phyloP scores from a whole-genome alignment of 352 stramenopile species.

The Globisporangium carolinianum region DNA sequence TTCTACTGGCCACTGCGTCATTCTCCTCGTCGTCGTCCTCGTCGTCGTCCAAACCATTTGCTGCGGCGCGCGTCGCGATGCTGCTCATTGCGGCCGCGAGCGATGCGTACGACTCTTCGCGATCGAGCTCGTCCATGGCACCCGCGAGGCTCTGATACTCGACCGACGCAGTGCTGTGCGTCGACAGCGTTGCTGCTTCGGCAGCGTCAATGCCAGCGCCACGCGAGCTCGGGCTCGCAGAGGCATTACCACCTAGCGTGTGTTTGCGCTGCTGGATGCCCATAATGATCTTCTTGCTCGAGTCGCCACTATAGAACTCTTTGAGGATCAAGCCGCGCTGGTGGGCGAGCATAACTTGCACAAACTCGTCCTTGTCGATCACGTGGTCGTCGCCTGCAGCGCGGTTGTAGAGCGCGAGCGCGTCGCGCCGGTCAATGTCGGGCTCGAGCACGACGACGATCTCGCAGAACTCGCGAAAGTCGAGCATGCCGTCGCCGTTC shows the following conservation, averaged over 20 bases:
- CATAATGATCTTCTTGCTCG: conserved; percentile 47
- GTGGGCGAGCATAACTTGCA: conserved; percentile 66
- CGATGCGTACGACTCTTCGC: conserved; percentile 53
- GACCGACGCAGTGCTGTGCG: background rate
- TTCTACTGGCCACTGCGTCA: conserved; percentile 7
- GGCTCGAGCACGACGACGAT: conserved; percentile 58
- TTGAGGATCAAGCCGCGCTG: conserved; percentile 60
- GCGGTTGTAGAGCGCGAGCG: conserved; percentile 50
- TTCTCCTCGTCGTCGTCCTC: conserved; percentile 25
- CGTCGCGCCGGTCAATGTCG: conserved; percentile 54
- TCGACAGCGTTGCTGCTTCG: no score
- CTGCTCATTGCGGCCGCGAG: conserved; percentile 40
- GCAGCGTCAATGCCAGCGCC: background rate
- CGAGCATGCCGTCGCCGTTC: conserved; percentile 62
- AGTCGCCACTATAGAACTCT: conserved; percentile 46
- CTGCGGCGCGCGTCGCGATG: conserved; percentile 6
- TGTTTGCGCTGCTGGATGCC: conserved; percentile 43
- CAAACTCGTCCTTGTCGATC: conserved; percentile 78
- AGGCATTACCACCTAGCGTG: conserved; percentile 16
- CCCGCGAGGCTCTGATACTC: conserved; percentile 21
- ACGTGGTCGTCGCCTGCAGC: conserved; percentile 63
- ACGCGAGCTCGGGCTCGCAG: background rate
- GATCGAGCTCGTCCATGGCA: conserved; percentile 27
- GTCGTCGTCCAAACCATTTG: conserved; percentile 6
- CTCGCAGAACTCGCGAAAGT: conserved; percentile 70